Evolutionary conservation across 2,329 filamentous ascomycete genomes (phyloP), one percentile per base, ranked within the genome.

Genomic region (Aureobasidium sp.): DNA sequence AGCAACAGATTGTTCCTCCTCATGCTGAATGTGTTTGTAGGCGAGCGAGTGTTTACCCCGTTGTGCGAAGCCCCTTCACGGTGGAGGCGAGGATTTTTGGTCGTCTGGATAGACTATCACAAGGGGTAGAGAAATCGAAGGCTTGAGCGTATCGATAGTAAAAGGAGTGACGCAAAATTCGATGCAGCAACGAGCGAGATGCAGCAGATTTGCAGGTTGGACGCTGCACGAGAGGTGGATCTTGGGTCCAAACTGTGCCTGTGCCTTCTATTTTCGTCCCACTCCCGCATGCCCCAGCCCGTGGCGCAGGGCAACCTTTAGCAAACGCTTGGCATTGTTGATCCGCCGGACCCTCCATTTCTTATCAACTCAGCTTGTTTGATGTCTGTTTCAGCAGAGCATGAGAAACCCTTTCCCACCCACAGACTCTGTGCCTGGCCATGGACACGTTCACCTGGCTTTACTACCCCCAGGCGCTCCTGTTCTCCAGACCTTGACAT

Each of bases 401-500:
- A 68, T 75, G 62, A 75, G 75, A 65, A 91, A 87, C n/a, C 90
- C 91, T 9, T 96, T 95, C 71, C 85, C 88, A 55, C 79, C 84
- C 57, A 89, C 89, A 32, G 82, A 87, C 43, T 89, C 89, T 27
- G 80, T 81, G 59, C 84, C 92, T 26, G 94, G 94, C 63, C 82
- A 90, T 71, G 94, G 94, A 64, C 82, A 81, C 66, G 88, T 97
- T 67, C 81, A 91, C 59, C 85, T 91, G 63, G 84, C 84, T 24
- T 77, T 89, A 6, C 81, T 92, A 10, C 90, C 92, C 39, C 86
- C 87, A 36, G 82, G 83, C 29, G 83, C 83, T 52, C 90, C 90
- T 15, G 85, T 86, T 50, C 82, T 96, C 34, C 84, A 87, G 64
- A 84, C 82, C 36, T 84, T 96, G 67, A 87, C 87, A 39, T 97